Conservation (phyloP, 768 basidiomycete species). For the Strobilomyces dryophilus region DNA sequence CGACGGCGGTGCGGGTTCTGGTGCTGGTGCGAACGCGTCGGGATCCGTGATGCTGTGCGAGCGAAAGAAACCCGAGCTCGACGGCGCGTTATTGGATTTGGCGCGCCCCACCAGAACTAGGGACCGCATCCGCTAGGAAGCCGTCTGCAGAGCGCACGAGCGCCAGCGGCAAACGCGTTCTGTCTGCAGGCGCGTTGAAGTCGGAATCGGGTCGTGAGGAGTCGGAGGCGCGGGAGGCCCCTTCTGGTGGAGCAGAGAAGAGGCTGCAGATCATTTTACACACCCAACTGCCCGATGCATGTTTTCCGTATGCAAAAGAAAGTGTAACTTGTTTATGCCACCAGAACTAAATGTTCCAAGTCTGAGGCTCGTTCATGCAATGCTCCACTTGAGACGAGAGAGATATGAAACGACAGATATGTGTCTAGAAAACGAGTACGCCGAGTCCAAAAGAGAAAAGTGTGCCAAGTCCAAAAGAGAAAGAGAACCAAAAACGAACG, state of each 20-base stretch:
- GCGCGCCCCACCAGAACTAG: not conserved
- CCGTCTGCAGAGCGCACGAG: not conserved
- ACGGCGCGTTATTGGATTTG: not conserved
- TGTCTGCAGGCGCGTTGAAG: not conserved
- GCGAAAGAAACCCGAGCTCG: constrained; percentile 31
- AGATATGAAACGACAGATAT: too few relatives aligned
- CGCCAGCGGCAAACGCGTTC: not conserved
- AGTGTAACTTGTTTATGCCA: too few relatives aligned
- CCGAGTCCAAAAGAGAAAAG: too few relatives aligned
- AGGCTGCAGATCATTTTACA: constrained; percentile 53
- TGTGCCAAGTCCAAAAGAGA: too few relatives aligned
- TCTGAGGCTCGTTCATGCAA: too few relatives aligned
- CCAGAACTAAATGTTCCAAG: too few relatives aligned
- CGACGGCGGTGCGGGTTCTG: not conserved
- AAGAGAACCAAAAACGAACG: too few relatives aligned
- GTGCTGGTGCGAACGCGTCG: not conserved
- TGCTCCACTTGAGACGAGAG: too few relatives aligned
- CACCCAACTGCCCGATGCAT: constrained; percentile 39
- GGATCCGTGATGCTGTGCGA: constrained; percentile 48
- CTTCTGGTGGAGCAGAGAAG: constrained; percentile 27
- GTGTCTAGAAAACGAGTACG: too few relatives aligned
- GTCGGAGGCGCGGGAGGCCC: not conserved
- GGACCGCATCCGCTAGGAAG: constrained; percentile 7
- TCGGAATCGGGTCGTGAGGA: not conserved
- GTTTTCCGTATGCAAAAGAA: too few relatives aligned